Base-by-base conservation (phyloP, 768 basidiomycete species). In the Baorangia bicolor region DNA sequence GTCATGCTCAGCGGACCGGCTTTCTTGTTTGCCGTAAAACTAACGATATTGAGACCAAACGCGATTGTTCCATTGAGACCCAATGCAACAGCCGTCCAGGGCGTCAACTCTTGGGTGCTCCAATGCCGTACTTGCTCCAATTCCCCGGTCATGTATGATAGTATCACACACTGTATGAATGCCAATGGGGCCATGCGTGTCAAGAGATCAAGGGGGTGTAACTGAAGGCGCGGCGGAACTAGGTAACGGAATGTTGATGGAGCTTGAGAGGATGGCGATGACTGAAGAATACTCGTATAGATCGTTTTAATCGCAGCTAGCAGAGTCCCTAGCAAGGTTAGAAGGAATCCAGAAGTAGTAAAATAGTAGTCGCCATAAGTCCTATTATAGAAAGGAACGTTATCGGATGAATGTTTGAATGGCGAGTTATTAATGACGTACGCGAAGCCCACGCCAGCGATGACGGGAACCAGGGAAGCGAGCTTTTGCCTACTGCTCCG, bases 361-460 rank as follows among this genome's bases (percentile, higher is more conserved):
- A 89, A 97, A 64, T 92, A 89, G 73, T 97, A 98, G 67, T 98
- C 95, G 51, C 95, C 97, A 54, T 93, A 96, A 7, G 94, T 97
- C 13, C 92, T 94, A 63, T 31, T 10, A 14, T 7, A n/a, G n/a
- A 30, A 31, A 28, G 27, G 12, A 35, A 13, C 20, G 11, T 49
- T n/a, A n/a, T 31, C 6, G 41, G 40, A 16, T 28, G 8, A 4
- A 18, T 27, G 34, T 21, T 31, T 44, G 27, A 2, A 49, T 16
- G 13, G 18, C 11, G 18, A 12, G 4, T 9, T 9, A 31, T 48
- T 2, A 39, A 45, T 11, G 41, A 61, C 57, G 59, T 72, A 95
- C 87, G 97, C 93, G 49, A 99, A 84, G 5, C 86, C 92, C 13
- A 99, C 97, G 14, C 97, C 96, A 2, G 80, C 79, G 20, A 97